Evolutionary conservation across 257 asterid species (phyloP).

Genomic region (Jacaranda mimosifolia): DNA sequence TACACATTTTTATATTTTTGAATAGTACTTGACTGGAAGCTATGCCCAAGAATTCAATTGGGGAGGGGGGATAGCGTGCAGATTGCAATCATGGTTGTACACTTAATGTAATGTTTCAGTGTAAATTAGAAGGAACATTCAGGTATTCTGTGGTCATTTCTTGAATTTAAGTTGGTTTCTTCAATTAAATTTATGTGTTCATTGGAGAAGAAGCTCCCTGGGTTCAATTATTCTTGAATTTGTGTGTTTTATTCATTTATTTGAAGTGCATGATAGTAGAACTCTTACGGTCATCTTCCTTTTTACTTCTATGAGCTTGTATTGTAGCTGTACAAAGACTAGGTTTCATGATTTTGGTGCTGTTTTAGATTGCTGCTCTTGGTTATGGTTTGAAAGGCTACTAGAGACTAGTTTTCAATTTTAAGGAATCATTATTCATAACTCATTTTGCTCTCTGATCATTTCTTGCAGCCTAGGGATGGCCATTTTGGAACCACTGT

Average conservation of each 20-base stretch:
- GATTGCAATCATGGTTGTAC: not conserved
- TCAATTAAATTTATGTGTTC: slow-evolving; percentile 22
- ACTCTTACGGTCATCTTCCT: slow-evolving; percentile 21
- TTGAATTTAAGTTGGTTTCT: not conserved
- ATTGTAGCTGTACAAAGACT: slow-evolving; percentile 16
- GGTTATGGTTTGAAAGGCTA: not conserved
- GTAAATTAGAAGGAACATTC: not conserved
- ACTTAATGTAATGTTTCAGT: no score
- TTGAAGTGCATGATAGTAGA: slow-evolving; percentile 21
- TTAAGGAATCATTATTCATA: not conserved
- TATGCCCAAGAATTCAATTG: no score
- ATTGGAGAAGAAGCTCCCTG: not conserved
- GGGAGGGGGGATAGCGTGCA: not conserved
- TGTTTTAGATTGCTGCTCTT: no score
- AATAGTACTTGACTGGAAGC: no score
- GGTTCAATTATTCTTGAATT: slow-evolving; percentile 9
- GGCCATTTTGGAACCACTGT: slow-evolving; percentile 1
- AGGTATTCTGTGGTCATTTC: not conserved
- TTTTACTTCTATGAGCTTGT: not conserved
- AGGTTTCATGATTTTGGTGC: not conserved
- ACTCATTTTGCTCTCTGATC: slow-evolving; percentile 28
- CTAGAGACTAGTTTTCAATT: not conserved
- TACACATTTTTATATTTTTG: no score
- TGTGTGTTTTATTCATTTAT: not conserved
- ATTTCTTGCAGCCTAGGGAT: not conserved